These are phyloP conservation scores for Lasiosphaeris hirsuta DNA, from an alignment of 495 filamentous ascomycete species.

Conservation along the genomic window DNA sequence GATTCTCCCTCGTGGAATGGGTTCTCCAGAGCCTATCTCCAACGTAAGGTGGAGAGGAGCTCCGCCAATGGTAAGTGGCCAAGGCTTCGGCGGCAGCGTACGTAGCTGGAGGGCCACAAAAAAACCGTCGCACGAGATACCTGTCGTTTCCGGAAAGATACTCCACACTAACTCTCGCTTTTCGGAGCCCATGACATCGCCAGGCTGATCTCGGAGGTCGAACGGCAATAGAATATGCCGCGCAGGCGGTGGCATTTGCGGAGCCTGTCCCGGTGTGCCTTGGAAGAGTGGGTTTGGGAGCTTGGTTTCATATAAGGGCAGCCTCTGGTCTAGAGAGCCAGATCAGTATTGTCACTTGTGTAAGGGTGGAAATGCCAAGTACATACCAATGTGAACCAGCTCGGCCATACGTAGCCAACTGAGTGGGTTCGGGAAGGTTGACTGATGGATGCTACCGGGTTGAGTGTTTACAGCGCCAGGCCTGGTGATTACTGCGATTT, in stretches of 20 bases:
- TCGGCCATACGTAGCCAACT: no score
- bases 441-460: background rate
- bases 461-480: background rate
- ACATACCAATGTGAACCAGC: no score
- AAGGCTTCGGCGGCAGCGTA: constrained; percentile 6
- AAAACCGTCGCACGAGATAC: background rate
- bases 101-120: background rate
- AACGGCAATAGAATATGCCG: constrained; percentile 2
- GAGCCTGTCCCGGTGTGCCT: background rate
- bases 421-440: no score
- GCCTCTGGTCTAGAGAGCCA: no score
- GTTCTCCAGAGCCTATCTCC: background rate
- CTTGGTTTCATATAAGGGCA: no score
- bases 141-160: constrained; percentile 1
- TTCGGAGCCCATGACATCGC: background rate
- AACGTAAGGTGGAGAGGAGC: constrained; percentile 1
- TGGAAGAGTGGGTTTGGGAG: background rate
- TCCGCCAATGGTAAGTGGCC: constrained; percentile 6
- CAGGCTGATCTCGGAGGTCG: constrained; percentile 2
- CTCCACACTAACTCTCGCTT: background rate
- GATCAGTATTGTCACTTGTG: no score
- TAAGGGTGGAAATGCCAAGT: no score
- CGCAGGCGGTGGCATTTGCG: background rate
- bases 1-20: background rate
- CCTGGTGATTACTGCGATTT: background rate